These are phyloP conservation scores for Dactylorhiza incarnata DNA, from an alignment of 106 monocot genomes.

Conservation along the genomic window DNA sequence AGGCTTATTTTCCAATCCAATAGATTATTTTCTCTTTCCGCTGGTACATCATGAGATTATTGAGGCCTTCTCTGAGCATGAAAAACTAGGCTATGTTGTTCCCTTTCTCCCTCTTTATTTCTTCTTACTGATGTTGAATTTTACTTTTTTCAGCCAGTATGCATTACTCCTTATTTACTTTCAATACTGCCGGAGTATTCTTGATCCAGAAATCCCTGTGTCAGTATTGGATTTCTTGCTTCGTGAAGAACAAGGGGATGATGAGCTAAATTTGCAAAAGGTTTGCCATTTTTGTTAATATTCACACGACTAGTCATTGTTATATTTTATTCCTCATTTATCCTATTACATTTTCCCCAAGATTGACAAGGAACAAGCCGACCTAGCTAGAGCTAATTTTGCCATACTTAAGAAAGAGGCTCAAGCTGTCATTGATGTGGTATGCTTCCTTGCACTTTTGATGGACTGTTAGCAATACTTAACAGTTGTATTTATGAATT, in stretches of 20 bases:
- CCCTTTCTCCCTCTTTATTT: neutral
- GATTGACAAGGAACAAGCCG: slow-evolving; percentile 85
- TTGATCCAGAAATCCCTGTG: slow-evolving; percentile 78
- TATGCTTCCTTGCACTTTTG: slow-evolving; percentile 15
- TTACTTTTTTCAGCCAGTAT: slow-evolving; percentile 58
- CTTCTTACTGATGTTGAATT: slow-evolving; percentile 4
- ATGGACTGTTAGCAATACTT: neutral
- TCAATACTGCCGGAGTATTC: slow-evolving; percentile 81
- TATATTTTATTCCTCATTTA: neutral
- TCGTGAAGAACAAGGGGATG: slow-evolving; percentile 77
- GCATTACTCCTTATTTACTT: slow-evolving; percentile 87
- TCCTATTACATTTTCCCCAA: slow-evolving; percentile 13
- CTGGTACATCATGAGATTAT: neutral
- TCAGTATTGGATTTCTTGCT: slow-evolving; percentile 69
- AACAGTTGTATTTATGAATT: slow-evolving; percentile 1
- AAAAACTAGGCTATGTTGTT: neutral
- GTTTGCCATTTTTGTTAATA: slow-evolving; percentile 14
- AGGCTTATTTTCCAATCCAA: too few relatives aligned
- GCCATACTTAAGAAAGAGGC: slow-evolving; percentile 81
- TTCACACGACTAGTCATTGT: neutral
- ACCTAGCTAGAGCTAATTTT: slow-evolving; percentile 72
- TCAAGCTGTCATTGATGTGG: slow-evolving; percentile 68
- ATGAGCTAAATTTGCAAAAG: slow-evolving; percentile 75
- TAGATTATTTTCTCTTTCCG: too few relatives aligned
- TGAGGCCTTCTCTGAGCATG: neutral